Evolutionary conservation across 2,329 filamentous ascomycete genomes (phyloP), one percentile per base, ranked within the genome.

Genomic region (Talaromyces sp.): DNA sequence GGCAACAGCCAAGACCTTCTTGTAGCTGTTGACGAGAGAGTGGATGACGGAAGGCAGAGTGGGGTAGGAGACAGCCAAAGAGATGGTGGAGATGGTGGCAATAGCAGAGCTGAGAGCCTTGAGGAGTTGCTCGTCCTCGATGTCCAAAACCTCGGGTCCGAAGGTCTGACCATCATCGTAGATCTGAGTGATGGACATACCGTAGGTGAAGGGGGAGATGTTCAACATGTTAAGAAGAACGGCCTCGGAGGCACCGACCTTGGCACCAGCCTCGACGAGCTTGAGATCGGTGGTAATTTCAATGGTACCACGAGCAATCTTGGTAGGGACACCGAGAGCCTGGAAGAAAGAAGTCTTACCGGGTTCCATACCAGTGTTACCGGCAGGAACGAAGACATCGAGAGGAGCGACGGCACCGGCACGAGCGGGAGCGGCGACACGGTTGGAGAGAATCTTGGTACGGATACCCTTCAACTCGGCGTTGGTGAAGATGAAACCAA

Each of bases 291-390:
- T 86, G 71, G 93, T 97, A 80, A 99, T 99, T 92, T 99, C 95
- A 85, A 99, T 99, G 85, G 95, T 99, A 96, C 95, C 96, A 96
- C 95, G 95, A 81, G 95, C 95, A 85, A 99, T 99, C 93, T 99
- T 99, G 89, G 95, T 99, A 80, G 95, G 95, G 81, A 99, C 93
- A 92, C 94, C 94, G 84, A 99, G 95, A 78, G 95, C 95, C 90
- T 99, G 95, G 93, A 99, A 99, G 93, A 99, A 99, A 81, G 95
- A 98, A 79, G 95, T 99, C 91, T 99, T 99, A 84, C 96, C 96
- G 81, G 95, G 96, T 84, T 99, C 95, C 95, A 99, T 99, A 86
- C 95, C 95, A 78, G 95, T 99, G 91, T 99, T 99, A 84, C 95
- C 95, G 75, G 93, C 95, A 73, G 95, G 95, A 73, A 99, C 82